phyloP scores from a whole-genome alignment of 1,284 basidiomycete species.

The Cryptococcus neoformans region DNA sequence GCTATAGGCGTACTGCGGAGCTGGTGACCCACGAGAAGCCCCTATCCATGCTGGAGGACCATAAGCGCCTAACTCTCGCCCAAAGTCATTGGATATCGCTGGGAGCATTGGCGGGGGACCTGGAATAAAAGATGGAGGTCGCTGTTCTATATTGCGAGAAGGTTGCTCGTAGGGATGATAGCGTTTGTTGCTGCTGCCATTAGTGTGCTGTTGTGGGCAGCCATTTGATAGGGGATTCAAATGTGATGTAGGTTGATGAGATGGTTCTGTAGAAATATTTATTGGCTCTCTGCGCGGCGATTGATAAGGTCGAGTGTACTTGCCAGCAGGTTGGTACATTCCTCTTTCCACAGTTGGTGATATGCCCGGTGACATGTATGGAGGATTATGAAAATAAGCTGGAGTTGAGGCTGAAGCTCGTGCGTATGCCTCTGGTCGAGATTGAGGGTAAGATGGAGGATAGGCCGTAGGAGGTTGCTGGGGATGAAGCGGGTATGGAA shows the following conservation, averaged over 20 bases:
- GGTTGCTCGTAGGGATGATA: conserved; percentile 12
- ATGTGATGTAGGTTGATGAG: neutral
- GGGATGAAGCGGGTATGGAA: conserved; percentile 7
- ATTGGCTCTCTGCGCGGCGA: neutral
- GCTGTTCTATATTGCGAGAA: neutral
- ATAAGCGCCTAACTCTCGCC: neutral
- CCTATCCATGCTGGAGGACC: neutral
- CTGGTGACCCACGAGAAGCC: conserved; percentile 6
- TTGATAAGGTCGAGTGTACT: conserved; percentile 10
- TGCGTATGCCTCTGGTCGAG: neutral
- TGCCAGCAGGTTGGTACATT: conserved; percentile 3
- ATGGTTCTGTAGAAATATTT: neutral
- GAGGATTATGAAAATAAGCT: neutral
- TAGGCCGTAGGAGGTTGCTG: conserved; percentile 9
- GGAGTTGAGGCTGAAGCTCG: neutral
- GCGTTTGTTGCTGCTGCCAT: neutral
- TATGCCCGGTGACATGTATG: neutral
- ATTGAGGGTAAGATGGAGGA: conserved; percentile 2
- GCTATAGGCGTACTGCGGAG: conserved; percentile 4
- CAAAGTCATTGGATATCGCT: neutral
- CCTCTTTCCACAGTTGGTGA: neutral
- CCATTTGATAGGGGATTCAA: neutral
- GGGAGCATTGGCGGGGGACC: neutral
- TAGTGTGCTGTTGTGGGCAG: neutral
- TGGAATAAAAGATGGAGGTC: neutral